Conservation (phyloP, 108 stramenopile species). For the Tribonema minus region DNA sequence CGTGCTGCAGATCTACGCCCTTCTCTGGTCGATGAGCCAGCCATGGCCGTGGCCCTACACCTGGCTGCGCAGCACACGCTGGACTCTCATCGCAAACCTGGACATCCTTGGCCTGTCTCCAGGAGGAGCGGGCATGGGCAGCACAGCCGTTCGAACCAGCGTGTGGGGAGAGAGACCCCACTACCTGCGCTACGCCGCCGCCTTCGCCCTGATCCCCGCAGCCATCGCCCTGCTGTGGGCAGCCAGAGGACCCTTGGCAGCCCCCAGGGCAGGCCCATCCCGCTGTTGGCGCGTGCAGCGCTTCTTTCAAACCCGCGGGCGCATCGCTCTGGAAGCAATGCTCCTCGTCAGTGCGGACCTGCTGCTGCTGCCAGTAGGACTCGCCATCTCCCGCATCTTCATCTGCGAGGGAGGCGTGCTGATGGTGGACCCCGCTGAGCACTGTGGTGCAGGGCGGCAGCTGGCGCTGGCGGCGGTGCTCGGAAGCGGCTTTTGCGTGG, state of each 20-base stretch:
- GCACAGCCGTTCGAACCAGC: neutral
- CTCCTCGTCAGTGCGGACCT: conserved; percentile 16
- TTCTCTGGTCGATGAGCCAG: conserved; percentile 37
- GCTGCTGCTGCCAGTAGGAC: conserved; percentile 15
- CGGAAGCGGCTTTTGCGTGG: neutral
- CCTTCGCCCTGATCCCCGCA: conserved; percentile 1
- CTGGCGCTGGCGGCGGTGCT: conserved; percentile 1
- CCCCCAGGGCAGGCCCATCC: neutral
- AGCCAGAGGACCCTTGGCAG: neutral
- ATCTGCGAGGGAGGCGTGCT: conserved; percentile 15
- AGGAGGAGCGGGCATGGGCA: conserved; percentile 9
- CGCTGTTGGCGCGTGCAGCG: neutral
- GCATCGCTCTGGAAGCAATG: conserved; percentile 1
- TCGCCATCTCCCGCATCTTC: conserved; percentile 10
- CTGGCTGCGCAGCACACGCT: conserved; percentile 19
- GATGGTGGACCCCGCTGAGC: conserved; percentile 1
- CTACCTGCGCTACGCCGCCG: conserved; percentile 10
- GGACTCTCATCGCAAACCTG: conserved; percentile 24
- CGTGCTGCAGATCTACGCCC: conserved; percentile 39
- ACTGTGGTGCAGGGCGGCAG: neutral
- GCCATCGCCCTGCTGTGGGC: conserved; percentile 7
- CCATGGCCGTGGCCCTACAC: conserved; percentile 38
- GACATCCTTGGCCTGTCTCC: conserved; percentile 16
- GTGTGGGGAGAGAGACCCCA: conserved; percentile 16
- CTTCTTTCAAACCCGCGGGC: neutral